These are phyloP conservation scores for Trichoderma semiorbis DNA, from an alignment of 2,329 filamentous ascomycete genomes.

Conservation along the genomic window DNA sequence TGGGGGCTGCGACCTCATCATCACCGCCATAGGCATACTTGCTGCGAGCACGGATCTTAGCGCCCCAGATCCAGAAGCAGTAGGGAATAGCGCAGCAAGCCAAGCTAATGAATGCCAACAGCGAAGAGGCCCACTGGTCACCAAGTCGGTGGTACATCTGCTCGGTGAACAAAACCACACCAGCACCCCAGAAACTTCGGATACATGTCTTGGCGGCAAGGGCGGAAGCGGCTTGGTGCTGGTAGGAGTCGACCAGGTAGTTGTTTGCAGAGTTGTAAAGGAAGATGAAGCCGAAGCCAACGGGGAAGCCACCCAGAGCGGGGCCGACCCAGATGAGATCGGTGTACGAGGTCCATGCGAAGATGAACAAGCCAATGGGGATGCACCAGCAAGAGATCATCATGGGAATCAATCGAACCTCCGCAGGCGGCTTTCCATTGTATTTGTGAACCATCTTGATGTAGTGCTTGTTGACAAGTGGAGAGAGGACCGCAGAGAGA, in stretches of 20 bases:
- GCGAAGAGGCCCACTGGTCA: constrained; percentile 70
- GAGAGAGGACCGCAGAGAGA: constrained; percentile 61
- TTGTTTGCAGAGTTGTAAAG: constrained; percentile 77
- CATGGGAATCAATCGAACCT: constrained; percentile 78
- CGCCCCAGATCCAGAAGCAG: constrained; percentile 76
- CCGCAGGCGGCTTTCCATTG: constrained; percentile 71
- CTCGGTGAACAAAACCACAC: constrained; percentile 71
- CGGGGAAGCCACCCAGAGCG: constrained; percentile 64
- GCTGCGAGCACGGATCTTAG: constrained; percentile 62
- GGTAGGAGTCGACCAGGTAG: constrained; percentile 63
- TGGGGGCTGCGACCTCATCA: constrained; percentile 28
- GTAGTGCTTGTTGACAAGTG: constrained; percentile 80
- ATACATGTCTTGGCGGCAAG: constrained; percentile 80
- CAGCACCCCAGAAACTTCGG: constrained; percentile 76
- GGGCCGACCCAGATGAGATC: constrained; percentile 68
- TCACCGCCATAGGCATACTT: constrained; percentile 70
- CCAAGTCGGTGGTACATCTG: constrained; percentile 75
- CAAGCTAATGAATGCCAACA: constrained; percentile 70
- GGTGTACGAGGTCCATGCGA: constrained; percentile 62
- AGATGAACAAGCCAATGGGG: constrained; percentile 56
- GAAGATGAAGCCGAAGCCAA: constrained; percentile 81
- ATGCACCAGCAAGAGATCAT: constrained; percentile 73
- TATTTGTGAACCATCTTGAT: constrained; percentile 58
- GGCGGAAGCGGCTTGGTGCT: constrained; percentile 73
- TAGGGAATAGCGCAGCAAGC: constrained; percentile 81